A percentile compares a stretch with the other conserved stretches of the same genome.
phyloP scores from a whole-genome alignment of 2,329 filamentous ascomycete species.

The Ophiostoma sp. region DNA sequence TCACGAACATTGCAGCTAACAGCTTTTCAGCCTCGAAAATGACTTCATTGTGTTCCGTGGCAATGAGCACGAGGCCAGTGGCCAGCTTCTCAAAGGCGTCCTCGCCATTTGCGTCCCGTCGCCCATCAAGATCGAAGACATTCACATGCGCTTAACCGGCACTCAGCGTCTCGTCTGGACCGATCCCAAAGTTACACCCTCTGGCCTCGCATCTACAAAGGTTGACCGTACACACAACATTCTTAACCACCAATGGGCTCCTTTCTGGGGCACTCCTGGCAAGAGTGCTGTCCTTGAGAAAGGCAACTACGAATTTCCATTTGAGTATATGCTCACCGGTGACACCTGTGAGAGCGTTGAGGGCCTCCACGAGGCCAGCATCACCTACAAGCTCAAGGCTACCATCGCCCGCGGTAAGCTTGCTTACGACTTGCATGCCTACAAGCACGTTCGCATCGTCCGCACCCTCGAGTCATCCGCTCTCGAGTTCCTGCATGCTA shows the following conservation, averaged over 20 bases:
- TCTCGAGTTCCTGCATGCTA: slow-evolving; percentile 77
- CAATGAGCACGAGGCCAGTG: slow-evolving; percentile 71
- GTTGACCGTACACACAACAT: slow-evolving; percentile 61
- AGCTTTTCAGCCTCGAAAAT: slow-evolving; percentile 60
- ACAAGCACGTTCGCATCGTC: slow-evolving; percentile 76
- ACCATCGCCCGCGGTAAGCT: slow-evolving; percentile 85
- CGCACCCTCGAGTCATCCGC: slow-evolving; percentile 74
- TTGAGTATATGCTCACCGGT: slow-evolving; percentile 72
- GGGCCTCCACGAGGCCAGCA: slow-evolving; percentile 79
- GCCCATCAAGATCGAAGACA: slow-evolving; percentile 68
- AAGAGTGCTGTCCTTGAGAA: slow-evolving; percentile 62
- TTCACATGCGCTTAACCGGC: slow-evolving; percentile 70
- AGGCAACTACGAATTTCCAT: slow-evolving; percentile 83
- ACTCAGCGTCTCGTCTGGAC: slow-evolving; percentile 64
- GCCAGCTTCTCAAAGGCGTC: slow-evolving; percentile 71
- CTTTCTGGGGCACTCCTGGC: slow-evolving; percentile 61
- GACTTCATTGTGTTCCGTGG: slow-evolving; percentile 80
- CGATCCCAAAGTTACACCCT: slow-evolving; percentile 55
- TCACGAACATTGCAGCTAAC: not conserved
- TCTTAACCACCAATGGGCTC: slow-evolving; percentile 67
- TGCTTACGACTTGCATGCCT: slow-evolving; percentile 78
- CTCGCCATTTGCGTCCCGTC: slow-evolving; percentile 72
- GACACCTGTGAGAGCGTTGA: slow-evolving; percentile 83
- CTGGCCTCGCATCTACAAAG: slow-evolving; percentile 59
- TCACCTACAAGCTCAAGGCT: slow-evolving; percentile 89